These are phyloP conservation scores for Anaeramoeba ignava DNA, from an alignment of 78 protist species.

Conservation along the genomic window DNA sequence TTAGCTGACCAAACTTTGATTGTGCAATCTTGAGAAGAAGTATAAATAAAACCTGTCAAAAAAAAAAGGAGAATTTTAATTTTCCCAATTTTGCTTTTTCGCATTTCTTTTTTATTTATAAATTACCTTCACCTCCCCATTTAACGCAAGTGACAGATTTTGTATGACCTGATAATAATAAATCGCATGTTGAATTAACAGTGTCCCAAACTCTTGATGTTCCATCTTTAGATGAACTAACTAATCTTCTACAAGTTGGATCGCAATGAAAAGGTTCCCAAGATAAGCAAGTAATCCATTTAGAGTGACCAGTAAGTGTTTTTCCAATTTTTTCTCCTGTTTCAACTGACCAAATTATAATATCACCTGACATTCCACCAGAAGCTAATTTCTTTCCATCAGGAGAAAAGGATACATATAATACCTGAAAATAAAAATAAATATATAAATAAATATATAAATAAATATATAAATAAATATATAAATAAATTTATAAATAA, in stretches of 20 bases:
- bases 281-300: constrained; percentile 59
- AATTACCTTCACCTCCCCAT: constrained; percentile 96
- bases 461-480: not conserved
- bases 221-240: not conserved
- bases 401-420: constrained; percentile 78
- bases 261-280: constrained; percentile 89
- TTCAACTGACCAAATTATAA: constrained; percentile 60
- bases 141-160: constrained; percentile 63
- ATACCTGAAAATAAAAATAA: constrained; percentile 42
- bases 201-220: not conserved
- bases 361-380: constrained; percentile 59
- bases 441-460: not conserved
- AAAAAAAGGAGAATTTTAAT: no score
- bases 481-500: no score
- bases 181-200: not conserved
- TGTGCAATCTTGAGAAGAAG: constrained; percentile 82
- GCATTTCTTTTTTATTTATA: no score
- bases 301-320: constrained; percentile 29
- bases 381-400: constrained; percentile 67
- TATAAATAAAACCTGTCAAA: constrained; percentile 67
- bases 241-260: not conserved
- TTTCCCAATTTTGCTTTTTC: no score
- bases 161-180: constrained; percentile 56
- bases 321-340: not conserved
- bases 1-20: constrained; percentile 61